Evolutionary conservation across 1,284 basidiomycete species (phyloP).

Genomic region (Austroboletus novae-zelandiae): DNA sequence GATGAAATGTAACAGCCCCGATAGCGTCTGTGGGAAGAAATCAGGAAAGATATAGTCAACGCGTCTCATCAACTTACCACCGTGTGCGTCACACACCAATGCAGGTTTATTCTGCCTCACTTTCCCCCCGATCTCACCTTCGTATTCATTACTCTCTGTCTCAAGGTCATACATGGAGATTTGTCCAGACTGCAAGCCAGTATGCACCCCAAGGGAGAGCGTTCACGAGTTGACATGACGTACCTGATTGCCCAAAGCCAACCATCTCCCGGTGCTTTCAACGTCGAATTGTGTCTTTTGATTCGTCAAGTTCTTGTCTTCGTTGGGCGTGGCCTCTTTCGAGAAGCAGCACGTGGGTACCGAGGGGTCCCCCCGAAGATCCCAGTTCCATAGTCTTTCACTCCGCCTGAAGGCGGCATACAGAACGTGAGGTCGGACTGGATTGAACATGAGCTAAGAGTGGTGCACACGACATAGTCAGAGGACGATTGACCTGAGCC

Average conservation of each 20-base stretch:
- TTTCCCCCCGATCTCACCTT: conserved; percentile 1
- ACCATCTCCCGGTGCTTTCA: conserved; percentile 66
- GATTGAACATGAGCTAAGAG: conserved; percentile 78
- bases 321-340: not conserved
- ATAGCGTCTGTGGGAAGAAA: conserved; percentile 49
- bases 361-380: conserved; percentile 61
- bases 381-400: conserved; percentile 71
- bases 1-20: conserved; percentile 63
- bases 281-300: conserved; percentile 79
- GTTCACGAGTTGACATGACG: conserved; percentile 4
- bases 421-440: conserved; percentile 64
- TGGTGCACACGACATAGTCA: not conserved
- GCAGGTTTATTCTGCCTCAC: conserved; percentile 9
- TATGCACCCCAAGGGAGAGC: not conserved
- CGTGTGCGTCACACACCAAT: conserved; percentile 19
- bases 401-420: conserved; percentile 77
- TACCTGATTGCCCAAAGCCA: conserved; percentile 75
- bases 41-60: not conserved
- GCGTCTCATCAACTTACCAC: conserved; percentile 11
- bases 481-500: not conserved
- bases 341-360: conserved; percentile 44
- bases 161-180: conserved; percentile 47
- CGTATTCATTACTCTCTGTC: conserved; percentile 4
- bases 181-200: conserved; percentile 36
- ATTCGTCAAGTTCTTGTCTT: conserved; percentile 48